A percentile compares a stretch with the other conserved stretches of the same genome.
Evolutionary conservation across 73 alveolate species (phyloP).

Genomic region (Stentor coeruleus): DNA sequence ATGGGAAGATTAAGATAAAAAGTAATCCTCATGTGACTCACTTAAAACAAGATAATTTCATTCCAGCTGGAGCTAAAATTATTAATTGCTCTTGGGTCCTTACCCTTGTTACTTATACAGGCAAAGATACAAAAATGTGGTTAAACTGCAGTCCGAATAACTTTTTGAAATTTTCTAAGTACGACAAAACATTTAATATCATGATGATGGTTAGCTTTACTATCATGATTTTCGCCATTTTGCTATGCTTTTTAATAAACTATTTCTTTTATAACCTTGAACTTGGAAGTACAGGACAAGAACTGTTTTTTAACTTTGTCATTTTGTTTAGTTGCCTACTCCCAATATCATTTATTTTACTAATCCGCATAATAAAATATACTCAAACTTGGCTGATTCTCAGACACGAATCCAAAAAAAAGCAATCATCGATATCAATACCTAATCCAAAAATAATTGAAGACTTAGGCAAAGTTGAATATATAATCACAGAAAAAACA

Average conservation of each 20-base stretch:
- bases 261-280: background rate
- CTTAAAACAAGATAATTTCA: background rate
- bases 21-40: background rate
- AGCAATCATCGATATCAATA: too few relatives aligned
- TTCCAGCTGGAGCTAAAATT: background rate
- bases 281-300: background rate
- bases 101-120: background rate
- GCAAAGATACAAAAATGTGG: background rate
- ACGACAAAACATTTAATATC: background rate
- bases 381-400: background rate
- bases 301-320: background rate
- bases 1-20: background rate
- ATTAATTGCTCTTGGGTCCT: background rate
- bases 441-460: background rate
- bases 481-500: background rate
- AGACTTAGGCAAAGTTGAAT: background rate
- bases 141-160: background rate
- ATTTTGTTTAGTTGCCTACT: background rate
- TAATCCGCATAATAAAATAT: too few relatives aligned
- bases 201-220: background rate
- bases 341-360: background rate
- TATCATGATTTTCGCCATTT: background rate
- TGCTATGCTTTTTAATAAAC: background rate
- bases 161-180: background rate
- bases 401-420: background rate